phyloP scores from a whole-genome alignment of 2,329 filamentous ascomycete genomes.

The Penicillium glabrum region DNA sequence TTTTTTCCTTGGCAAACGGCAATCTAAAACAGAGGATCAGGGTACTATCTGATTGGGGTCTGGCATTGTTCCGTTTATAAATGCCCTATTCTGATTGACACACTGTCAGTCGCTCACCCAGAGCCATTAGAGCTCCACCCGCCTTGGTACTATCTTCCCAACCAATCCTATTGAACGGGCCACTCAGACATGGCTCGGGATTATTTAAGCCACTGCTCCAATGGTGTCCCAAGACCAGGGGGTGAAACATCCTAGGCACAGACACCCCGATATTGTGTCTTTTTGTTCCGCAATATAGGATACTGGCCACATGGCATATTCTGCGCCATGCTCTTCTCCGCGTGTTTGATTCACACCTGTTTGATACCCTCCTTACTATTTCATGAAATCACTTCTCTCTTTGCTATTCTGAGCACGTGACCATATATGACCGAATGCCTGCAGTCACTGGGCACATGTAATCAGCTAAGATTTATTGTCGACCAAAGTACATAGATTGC shows the following conservation, averaged over 20 bases:
- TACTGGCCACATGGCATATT: not conserved
- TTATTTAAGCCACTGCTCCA: not conserved
- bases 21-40: slow-evolving; percentile 20
- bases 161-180: not conserved
- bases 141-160: not conserved
- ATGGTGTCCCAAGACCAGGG: not conserved
- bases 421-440: not conserved
- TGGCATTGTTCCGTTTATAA: not conserved
- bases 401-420: not conserved
- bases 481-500: not conserved
- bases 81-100: not conserved
- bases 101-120: not conserved
- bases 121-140: not conserved
- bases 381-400: slow-evolving; percentile 1
- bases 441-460: not conserved
- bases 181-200: not conserved
- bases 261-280: not conserved
- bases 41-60: slow-evolving; percentile 12
- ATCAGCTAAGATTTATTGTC: not conserved
- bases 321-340: not conserved
- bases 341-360: slow-evolving; percentile 8
- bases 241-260: not conserved
- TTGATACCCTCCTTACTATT: slow-evolving; percentile 19
- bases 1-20: slow-evolving; percentile 55
- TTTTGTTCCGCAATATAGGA: not conserved